Evolutionary conservation across 768 basidiomycete species (phyloP), one percentile per base, ranked within the genome.

Genomic region (Lactarius quietus): DNA sequence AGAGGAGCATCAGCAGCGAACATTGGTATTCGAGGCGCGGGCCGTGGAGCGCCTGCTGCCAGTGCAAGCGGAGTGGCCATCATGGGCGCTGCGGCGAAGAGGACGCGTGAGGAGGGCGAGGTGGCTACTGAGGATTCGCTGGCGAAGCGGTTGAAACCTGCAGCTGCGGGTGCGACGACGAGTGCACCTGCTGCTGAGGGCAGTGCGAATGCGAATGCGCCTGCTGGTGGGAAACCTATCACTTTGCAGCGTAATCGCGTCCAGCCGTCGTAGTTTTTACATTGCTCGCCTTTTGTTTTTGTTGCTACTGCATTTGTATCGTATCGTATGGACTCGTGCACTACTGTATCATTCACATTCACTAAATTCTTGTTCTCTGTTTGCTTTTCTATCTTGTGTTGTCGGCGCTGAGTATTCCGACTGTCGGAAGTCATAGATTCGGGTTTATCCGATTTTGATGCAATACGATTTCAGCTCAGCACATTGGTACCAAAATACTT

Each of bases 251-350:
- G 61, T 10, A 65, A 64, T 57, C 66, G 58, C 61, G 68, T 64
- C 23, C 61, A 80, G 72, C 59, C 82, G 66, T 60, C 73, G 72
- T 62, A 29, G 61, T 58, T 33, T 3, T 4, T 33, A 33, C 8
- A 33, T 8, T 33, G 33, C 33, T 33, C n/a, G n/a, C 3, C 8
- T 33, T 33, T 33, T 33, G 4, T 33, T 33, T 33, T 33, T 33
- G 33, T 33, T 33, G 33, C 33, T 33, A 4, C 33, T 33, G 4
- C 33, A 33, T 33, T 33, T 33, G 33, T 33, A 33, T 4, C 33
- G 33, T 33, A n/a, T n/a, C n/a, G n/a, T n/a, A n/a, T 33, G 33
- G 33, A 33, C 33, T 33, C 8, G 33, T 33, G 33, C 33, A 33
- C 33, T 33, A 33, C 8, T 33, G 33, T 33, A 33, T 33, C 33